phyloP scores from a whole-genome alignment of 768 basidiomycete genomes.

The Leccinum broughii region DNA sequence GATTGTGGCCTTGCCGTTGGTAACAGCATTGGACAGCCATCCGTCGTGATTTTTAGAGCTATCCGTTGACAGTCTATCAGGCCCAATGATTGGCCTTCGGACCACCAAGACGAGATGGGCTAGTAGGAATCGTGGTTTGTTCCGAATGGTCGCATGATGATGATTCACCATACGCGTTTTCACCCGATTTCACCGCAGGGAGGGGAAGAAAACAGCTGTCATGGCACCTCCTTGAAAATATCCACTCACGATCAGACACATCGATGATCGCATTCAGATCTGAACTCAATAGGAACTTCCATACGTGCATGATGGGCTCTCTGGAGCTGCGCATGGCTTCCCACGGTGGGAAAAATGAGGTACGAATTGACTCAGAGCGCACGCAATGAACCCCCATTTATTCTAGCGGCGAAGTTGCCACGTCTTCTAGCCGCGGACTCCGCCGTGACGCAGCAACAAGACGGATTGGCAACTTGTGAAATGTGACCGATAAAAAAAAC shows the following conservation, averaged over 20 bases:
- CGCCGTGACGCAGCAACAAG: background rate
- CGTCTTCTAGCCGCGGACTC: conserved; percentile 11
- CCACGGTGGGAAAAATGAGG: background rate
- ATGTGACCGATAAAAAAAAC: background rate
- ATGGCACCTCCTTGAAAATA: background rate
- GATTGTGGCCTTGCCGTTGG: conserved; percentile 17
- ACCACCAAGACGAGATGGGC: conserved; percentile 8
- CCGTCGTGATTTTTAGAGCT: conserved; percentile 1
- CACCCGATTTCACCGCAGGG: conserved; percentile 1
- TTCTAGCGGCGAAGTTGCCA: background rate
- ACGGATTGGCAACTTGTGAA: background rate
- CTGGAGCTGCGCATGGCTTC: background rate
- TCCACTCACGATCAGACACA: background rate
- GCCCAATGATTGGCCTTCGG: conserved; percentile 3
- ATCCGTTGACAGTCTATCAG: background rate
- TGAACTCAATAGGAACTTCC: conserved; percentile 3
- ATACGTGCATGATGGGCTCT: background rate
- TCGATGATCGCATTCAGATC: conserved; percentile 1
- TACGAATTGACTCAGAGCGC: conserved; percentile 3
- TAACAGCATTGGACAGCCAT: conserved; percentile 8
- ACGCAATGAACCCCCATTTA: conserved; percentile 1
- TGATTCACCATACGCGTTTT: conserved; percentile 12
- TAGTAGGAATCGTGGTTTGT: conserved; percentile 2
- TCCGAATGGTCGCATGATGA: background rate
- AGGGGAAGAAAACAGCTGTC: background rate